Evolutionary conservation across 2,329 filamentous ascomycete genomes (phyloP).

Genomic region (Salinomyces thailandicus): DNA sequence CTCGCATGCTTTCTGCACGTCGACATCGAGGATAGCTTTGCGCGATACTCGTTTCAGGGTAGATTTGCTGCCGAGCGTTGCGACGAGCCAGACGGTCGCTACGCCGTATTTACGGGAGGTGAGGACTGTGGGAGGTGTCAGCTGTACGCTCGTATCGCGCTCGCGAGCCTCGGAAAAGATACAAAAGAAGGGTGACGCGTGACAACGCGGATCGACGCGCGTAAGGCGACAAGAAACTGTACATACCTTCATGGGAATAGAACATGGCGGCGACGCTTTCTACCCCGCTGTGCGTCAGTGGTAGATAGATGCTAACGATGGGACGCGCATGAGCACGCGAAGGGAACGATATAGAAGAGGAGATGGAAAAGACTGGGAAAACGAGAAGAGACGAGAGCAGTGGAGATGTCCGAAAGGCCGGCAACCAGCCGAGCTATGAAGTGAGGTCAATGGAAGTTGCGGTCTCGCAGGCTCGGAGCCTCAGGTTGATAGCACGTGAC

Average conservation of each 20-base stretch:
- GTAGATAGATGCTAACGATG: neutral
- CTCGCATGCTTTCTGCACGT: conserved; percentile 75
- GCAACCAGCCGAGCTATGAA: neutral
- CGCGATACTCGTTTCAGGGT: conserved; percentile 63
- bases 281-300: neutral
- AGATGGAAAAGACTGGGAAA: neutral
- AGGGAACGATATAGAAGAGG: neutral
- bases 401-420: too few species aligned
- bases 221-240: too few species aligned
- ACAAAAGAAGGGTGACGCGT: conserved; percentile 5
- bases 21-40: conserved; percentile 79
- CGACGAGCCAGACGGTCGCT: conserved; percentile 89
- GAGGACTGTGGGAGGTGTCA: conserved; percentile 46
- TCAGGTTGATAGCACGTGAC: conserved; percentile 1
- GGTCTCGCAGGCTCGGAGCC: neutral
- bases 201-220: neutral
- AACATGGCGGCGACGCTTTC: conserved; percentile 57
- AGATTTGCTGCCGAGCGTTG: conserved; percentile 69
- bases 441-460: neutral
- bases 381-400: neutral
- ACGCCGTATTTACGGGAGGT: conserved; percentile 83
- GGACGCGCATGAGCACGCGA: neutral
- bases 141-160: neutral
- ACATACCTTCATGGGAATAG: conserved; percentile 92
- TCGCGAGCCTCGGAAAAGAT: too few species aligned